Percentiles rank a stretch among this genome's conserved stretches.
phyloP scores from a whole-genome alignment of 2,329 filamentous ascomycete species.

The Albophoma yamanashiensis region DNA sequence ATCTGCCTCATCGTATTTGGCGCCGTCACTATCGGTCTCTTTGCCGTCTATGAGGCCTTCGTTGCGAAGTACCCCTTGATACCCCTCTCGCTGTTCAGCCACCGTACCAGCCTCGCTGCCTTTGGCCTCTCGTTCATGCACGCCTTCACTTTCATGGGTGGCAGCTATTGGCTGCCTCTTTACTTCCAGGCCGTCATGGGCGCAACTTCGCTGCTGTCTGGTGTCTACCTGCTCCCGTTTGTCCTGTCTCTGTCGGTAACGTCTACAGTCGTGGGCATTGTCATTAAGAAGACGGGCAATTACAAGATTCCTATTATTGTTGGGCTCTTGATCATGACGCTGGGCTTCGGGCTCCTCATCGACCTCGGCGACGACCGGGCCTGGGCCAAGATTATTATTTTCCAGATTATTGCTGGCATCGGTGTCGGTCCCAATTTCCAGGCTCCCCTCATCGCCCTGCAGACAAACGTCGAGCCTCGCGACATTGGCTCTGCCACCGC shows the following conservation, averaged over 20 bases:
- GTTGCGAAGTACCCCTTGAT: constrained; percentile 70
- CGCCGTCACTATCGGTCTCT: constrained; percentile 48
- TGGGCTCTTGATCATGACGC: constrained; percentile 46
- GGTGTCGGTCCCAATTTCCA: constrained; percentile 62
- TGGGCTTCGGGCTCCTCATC: constrained; percentile 56
- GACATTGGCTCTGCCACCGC: constrained; percentile 61
- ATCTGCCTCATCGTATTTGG: constrained; percentile 73
- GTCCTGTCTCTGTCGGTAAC: constrained; percentile 56
- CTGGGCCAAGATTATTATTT: constrained; percentile 47
- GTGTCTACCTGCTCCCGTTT: constrained; percentile 63
- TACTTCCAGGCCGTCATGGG: constrained; percentile 74
- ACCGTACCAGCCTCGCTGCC: constrained; percentile 53
- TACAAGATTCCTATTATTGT: constrained; percentile 51
- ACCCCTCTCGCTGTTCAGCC: constrained; percentile 59
- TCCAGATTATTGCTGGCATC: constrained; percentile 51
- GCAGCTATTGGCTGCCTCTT: constrained; percentile 70
- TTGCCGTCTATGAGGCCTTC: constrained; percentile 63
- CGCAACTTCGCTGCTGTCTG: constrained; percentile 57
- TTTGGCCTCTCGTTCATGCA: constrained; percentile 62
- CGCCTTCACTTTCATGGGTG: constrained; percentile 66
- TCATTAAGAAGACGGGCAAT: constrained; percentile 53
- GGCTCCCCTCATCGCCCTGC: constrained; percentile 55
- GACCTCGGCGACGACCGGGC: constrained; percentile 45
- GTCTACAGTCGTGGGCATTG: constrained; percentile 45
- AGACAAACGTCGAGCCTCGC: constrained; percentile 47